Percentiles rank a stretch among this genome's conserved stretches.
These are phyloP conservation scores for Alternaria dauci DNA, from an alignment of 2,329 filamentous ascomycete species.

Conservation along the genomic window DNA sequence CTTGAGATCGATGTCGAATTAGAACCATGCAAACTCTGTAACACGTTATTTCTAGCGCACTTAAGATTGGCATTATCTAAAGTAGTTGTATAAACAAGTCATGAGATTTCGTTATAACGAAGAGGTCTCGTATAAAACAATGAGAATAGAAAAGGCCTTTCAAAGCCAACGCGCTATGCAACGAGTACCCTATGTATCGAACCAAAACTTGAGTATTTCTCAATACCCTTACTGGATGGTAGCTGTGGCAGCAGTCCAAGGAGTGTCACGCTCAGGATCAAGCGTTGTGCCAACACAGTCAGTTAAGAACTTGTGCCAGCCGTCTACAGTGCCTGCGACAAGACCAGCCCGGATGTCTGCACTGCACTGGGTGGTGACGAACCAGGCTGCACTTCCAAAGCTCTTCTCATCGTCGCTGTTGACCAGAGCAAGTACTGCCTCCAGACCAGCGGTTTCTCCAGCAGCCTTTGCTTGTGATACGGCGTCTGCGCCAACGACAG, in stretches of 20 bases:
- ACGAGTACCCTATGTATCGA: background rate
- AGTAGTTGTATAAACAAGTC: background rate
- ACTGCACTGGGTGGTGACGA: slow-evolving; percentile 63
- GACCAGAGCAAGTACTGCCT: slow-evolving; percentile 61
- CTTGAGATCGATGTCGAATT: background rate
- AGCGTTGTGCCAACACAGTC: slow-evolving; percentile 62
- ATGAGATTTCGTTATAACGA: background rate
- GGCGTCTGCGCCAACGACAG: slow-evolving; percentile 48
- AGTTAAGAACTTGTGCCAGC: slow-evolving; percentile 63
- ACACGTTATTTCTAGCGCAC: background rate
- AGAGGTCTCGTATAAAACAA: background rate
- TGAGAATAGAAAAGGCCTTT: background rate
- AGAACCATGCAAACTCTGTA: background rate
- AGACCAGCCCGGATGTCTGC: slow-evolving; percentile 56
- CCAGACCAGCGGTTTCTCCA: slow-evolving; percentile 43
- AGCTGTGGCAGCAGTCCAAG: slow-evolving; percentile 59
- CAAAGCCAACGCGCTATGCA: background rate
- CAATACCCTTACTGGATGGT: slow-evolving; percentile 17
- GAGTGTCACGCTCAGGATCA: slow-evolving; percentile 56
- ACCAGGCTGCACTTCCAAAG: slow-evolving; percentile 70
- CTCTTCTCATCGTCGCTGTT: slow-evolving; percentile 56
- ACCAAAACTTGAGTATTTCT: slow-evolving; percentile 13
- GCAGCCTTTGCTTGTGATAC: slow-evolving; percentile 45
- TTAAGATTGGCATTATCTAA: background rate
- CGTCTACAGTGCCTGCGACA: slow-evolving; percentile 56